Conservation (phyloP, 495 filamentous ascomycete species). For the Tuber magnatum region DNA sequence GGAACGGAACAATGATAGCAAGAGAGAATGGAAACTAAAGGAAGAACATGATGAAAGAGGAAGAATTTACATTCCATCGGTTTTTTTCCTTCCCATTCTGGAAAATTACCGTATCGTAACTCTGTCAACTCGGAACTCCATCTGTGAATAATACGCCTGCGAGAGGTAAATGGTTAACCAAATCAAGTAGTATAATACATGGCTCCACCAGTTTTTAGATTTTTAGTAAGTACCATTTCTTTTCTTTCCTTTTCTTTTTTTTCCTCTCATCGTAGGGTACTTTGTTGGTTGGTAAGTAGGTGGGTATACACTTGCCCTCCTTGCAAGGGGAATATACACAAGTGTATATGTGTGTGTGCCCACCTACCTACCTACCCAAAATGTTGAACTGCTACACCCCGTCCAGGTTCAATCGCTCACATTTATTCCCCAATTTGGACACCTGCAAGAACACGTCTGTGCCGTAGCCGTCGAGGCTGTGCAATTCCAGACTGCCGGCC, state of each 20-base stretch:
- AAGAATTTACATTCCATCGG: not conserved
- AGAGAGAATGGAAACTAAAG: not conserved
- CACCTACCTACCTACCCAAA: not conserved
- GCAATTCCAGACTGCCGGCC: conserved; percentile 86
- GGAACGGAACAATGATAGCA: not conserved
- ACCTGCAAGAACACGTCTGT: conserved; percentile 98
- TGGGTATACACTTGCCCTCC: not conserved
- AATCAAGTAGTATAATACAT: not conserved
- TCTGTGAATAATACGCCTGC: not conserved
- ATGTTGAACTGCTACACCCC: conserved; percentile 20
- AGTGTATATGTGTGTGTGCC: not conserved
- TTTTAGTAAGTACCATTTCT: not conserved
- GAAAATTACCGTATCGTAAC: not conserved
- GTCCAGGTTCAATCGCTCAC: conserved; percentile 69
- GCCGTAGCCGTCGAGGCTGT: conserved; percentile 91
- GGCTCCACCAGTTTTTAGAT: not conserved
- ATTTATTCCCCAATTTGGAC: conserved; percentile 95
- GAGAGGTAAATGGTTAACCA: not conserved
- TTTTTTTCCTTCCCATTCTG: not conserved
- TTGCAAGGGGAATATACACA: not conserved
- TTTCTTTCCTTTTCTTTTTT: not conserved
- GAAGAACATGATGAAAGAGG: not conserved
- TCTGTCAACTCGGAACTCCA: not conserved
- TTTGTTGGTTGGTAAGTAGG: not conserved
- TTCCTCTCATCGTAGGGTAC: not conserved